Percentiles rank a stretch among this genome's conserved stretches.
Evolutionary conservation across 306 rosid species (phyloP).

Genomic region (Acacia crassicarpa): DNA sequence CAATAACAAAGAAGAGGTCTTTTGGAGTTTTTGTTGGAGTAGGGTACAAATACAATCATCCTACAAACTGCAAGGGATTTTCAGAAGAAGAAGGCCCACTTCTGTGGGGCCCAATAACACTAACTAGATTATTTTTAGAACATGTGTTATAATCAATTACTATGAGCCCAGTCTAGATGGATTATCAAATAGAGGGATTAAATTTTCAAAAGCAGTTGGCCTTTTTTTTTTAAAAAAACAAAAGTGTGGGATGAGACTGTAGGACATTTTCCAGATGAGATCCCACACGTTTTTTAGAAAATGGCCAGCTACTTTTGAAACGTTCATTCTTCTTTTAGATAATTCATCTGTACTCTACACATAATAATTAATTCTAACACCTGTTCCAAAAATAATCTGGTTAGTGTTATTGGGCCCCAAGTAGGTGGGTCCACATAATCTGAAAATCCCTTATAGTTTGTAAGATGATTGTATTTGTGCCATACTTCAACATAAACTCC

Average conservation of each 20-base stretch:
- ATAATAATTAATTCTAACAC: background rate
- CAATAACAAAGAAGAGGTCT: background rate
- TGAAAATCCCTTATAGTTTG: background rate
- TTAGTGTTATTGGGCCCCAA: background rate
- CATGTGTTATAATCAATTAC: background rate
- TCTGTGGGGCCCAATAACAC: background rate
- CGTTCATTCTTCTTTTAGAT: background rate
- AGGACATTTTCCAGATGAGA: too few species aligned
- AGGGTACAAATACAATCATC: background rate
- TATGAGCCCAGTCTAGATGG: background rate
- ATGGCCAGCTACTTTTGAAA: background rate
- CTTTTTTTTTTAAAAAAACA: too few species aligned
- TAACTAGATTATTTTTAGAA: background rate
- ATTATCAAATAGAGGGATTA: background rate
- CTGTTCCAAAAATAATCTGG: background rate
- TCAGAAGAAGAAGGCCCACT: background rate
- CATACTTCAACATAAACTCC: background rate
- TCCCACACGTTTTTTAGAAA: background rate
- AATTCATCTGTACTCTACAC: background rate
- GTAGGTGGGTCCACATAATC: background rate
- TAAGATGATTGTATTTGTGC: background rate
- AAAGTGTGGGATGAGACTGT: background rate
- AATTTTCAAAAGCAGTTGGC: background rate
- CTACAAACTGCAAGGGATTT: background rate
- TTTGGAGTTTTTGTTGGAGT: background rate